Evolutionary conservation across 164 flowering plant species (phyloP).

Genomic region (Litsea cubeba): DNA sequence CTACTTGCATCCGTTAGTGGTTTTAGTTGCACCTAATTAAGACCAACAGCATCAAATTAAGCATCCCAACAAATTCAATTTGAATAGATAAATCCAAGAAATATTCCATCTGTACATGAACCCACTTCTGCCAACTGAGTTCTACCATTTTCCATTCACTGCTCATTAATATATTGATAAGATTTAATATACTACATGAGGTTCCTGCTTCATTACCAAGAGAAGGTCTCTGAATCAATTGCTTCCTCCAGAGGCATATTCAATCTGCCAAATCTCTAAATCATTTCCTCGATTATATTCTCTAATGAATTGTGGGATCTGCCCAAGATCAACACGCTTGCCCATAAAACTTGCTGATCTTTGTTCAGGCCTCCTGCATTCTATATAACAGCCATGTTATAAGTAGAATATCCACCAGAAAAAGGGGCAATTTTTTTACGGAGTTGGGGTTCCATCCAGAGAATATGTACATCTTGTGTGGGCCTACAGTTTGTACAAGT

Average conservation of each 20-base stretch:
- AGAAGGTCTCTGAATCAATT: not conserved
- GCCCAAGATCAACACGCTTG: constrained; percentile 39
- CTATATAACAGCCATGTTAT: constrained; percentile 28
- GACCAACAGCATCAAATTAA: too few species aligned
- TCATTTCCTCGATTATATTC: constrained; percentile 72
- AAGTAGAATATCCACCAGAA: constrained; percentile 3
- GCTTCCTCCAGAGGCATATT: constrained; percentile 16
- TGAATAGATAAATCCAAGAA: too few species aligned
- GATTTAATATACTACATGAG: too few species aligned
- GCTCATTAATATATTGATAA: too few species aligned
- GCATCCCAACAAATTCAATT: too few species aligned
- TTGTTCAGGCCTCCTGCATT: constrained; percentile 15
- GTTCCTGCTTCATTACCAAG: not conserved
- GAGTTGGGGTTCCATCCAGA: not conserved
- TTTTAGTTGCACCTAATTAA: too few species aligned
- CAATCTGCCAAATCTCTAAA: constrained; percentile 83
- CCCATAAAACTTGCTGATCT: constrained; percentile 44
- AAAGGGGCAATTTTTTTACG: not conserved
- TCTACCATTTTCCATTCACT: too few species aligned
- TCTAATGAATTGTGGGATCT: constrained; percentile 61
- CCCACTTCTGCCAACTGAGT: too few species aligned
- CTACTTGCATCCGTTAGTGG: too few species aligned
- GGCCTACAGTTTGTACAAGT: not conserved
- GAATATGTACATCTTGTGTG: not conserved
- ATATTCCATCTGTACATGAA: too few species aligned